Base-by-base conservation (phyloP, 306 rosid genomes). In the Purshia tridentata region DNA sequence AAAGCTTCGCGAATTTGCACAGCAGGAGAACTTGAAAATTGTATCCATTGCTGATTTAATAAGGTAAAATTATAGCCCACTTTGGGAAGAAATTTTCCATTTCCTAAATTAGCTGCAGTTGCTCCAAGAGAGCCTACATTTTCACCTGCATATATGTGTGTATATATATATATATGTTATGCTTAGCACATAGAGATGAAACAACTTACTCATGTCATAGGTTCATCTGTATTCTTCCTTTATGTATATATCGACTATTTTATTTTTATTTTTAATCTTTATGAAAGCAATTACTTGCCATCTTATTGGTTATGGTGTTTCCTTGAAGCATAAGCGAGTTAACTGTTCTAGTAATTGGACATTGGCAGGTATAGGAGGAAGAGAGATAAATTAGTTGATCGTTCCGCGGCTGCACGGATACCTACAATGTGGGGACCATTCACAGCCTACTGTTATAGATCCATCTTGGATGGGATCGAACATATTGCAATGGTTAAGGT, bases 401-500 rank as follows among this genome's bases (percentile, higher is more conserved):
- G 72, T 48, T 45, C 91, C 49, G 81, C 77, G 40, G 96, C 81
- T 42, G 99, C 99, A n/a, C 81, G 78, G 50, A 91, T 94, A 81
- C 99, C 99, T 19, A 94, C 99, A 66, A 84, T 71, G 87, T 94
- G 99, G 99, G 99, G 99, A 64, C 96, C 97, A 41, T 94, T 86
- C 73, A 81, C 82, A 35, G 78, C 99, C 57, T 82, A 85, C 84
- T 94, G 99, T 70, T 94, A 89, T 80, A 85, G 75, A 65, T 91
- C 99, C n/a, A 71, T 89, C 77, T 37, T 91, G 15, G 99, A 94
- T 16, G 97, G 97, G 69, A 91, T 91, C 42, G 99, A 94, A 77
- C 99, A 94, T 74, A 88, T 91, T 84, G 99, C 97, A 55, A 94
- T 94, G 99, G 99, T 91, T 74, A 94, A 94, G 87, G 99, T 94